Evolutionary conservation across 345 rosid species (phyloP).

Genomic region (Syzygium aromaticum): DNA sequence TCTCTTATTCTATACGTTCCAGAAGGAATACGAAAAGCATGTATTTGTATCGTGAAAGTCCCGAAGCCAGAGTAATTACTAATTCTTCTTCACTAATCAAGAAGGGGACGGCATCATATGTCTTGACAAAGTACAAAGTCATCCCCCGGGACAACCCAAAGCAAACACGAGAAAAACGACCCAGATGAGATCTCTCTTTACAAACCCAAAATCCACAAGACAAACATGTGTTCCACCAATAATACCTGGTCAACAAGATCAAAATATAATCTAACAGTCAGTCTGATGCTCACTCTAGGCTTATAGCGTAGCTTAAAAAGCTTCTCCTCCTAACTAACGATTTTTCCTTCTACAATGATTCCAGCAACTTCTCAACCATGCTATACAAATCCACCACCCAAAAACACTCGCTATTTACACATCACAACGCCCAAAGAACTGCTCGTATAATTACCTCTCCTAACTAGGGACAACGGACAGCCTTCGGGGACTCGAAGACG

Average conservation of each 20-base stretch:
- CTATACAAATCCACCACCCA: not conserved
- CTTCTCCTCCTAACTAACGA: not conserved
- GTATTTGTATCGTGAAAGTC: not conserved
- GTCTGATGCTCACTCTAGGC: not conserved
- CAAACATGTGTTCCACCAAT: not conserved
- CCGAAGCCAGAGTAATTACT: not conserved
- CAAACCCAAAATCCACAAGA: conserved; percentile 1
- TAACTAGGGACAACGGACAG: not conserved
- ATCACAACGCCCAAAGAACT: not conserved
- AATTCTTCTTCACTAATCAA: not conserved
- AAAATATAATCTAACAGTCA: not conserved
- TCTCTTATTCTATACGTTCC: not conserved
- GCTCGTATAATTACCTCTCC: not conserved
- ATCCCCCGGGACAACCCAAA: not conserved
- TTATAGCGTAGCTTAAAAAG: not conserved
- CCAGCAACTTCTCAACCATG: not conserved
- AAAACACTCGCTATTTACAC: conserved; percentile 8
- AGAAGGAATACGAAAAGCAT: not conserved
- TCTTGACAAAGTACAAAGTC: not conserved
- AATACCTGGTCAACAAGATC: not conserved
- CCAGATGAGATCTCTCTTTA: not conserved
- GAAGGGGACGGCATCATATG: not conserved
- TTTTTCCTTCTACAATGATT: not conserved
- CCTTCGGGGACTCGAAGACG: conserved; percentile 26
- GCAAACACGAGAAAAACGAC: not conserved